These are phyloP conservation scores for Russula virescens DNA, from an alignment of 768 basidiomycete genomes.

Conservation along the genomic window DNA sequence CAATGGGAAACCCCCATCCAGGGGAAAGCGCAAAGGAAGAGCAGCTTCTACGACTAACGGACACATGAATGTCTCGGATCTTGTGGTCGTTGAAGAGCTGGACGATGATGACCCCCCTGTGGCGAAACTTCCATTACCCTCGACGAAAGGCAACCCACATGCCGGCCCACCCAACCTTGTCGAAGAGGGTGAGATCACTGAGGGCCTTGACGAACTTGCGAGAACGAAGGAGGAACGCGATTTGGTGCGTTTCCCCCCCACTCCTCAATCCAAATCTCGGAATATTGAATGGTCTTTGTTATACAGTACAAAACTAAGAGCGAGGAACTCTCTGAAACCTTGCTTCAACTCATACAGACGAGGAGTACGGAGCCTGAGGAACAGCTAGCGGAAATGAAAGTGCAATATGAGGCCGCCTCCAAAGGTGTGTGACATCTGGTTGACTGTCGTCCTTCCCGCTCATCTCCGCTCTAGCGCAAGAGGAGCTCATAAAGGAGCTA, in stretches of 20 bases:
- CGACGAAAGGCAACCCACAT: conserved; percentile 14
- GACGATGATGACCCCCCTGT: conserved; percentile 20
- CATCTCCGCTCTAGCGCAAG: conserved; percentile 43
- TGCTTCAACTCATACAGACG: conserved; percentile 54
- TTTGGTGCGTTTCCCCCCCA: conserved; percentile 22
- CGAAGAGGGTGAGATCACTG: not conserved
- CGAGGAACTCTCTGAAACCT: conserved; percentile 42
- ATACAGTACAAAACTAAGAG: conserved; percentile 24
- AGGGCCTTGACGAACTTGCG: conserved; percentile 18
- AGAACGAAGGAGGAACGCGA: conserved; percentile 27
- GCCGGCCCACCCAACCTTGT: not conserved
- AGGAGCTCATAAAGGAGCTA: conserved; percentile 49
- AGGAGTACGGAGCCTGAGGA: conserved; percentile 64
- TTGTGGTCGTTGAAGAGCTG: conserved; percentile 13
- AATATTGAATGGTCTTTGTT: not conserved
- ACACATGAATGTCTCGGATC: not conserved
- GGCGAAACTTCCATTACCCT: conserved; percentile 12
- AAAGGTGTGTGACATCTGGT: conserved; percentile 39
- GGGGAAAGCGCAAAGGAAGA: conserved; percentile 35
- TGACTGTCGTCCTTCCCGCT: not conserved
- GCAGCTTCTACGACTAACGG: conserved; percentile 28
- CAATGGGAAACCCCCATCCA: conserved; percentile 31
- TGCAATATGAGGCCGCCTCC: conserved; percentile 46
- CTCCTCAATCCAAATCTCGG: not conserved
- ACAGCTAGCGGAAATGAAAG: conserved; percentile 41